phyloP scores from a whole-genome alignment of 805 yeast species.

The Candida maris region DNA sequence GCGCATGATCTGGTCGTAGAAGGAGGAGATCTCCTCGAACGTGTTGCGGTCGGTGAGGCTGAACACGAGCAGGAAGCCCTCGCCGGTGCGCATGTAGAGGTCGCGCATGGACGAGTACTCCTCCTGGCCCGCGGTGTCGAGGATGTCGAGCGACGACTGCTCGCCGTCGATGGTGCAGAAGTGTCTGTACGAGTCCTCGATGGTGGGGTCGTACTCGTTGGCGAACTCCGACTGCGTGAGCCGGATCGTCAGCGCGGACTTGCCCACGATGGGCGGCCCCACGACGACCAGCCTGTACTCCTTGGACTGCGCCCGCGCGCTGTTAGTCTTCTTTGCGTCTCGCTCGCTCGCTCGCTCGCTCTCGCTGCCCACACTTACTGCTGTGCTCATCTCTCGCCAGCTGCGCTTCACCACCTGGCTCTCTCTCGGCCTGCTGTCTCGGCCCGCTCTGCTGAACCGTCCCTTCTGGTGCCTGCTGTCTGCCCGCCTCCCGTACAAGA shows the following conservation, averaged over 20 bases:
- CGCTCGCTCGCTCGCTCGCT: no score
- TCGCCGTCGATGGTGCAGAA: conserved; percentile 80
- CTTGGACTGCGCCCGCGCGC: conserved; percentile 29
- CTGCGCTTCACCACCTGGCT: conserved; percentile 2
- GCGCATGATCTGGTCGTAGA: conserved; percentile 48
- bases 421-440: no score
- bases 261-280: conserved; percentile 99
- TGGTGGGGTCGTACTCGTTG: conserved; percentile 97
- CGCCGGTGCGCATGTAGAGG: conserved; percentile 94
- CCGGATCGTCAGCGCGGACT: conserved; percentile 92
- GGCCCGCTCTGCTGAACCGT: no score
- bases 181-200: conserved; percentile 88
- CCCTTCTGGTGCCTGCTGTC: no score
- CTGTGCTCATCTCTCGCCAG: conserved; percentile 5
- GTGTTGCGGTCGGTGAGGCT: conserved; percentile 82
- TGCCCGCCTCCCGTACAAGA: no score
- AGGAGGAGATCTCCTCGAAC: conserved; percentile 78
- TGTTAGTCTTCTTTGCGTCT: no score
- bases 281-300: conserved; percentile 94
- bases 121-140: conserved; percentile 98
- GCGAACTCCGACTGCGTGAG: conserved; percentile 92
- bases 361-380: conserved; percentile 6
- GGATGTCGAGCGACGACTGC: conserved; percentile 74
- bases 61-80: conserved; percentile 87
- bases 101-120: conserved; percentile 93